Evolutionary conservation across 208 protist genomes (phyloP).

Genomic region (Sergeia podlipaevii): DNA sequence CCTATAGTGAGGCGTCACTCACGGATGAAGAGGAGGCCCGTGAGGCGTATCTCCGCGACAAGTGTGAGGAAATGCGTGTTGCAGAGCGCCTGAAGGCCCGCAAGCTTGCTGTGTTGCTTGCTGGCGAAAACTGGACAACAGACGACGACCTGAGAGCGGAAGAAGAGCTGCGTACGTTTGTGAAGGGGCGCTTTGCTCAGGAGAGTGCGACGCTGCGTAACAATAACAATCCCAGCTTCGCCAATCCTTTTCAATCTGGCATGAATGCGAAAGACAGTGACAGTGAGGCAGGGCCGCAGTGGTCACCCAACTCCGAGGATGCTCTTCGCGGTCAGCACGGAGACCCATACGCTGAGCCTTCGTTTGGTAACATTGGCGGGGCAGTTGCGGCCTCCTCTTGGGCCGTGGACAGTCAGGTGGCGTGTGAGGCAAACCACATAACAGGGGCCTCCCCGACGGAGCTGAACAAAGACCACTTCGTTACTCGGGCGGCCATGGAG

Average conservation of each 20-base stretch:
- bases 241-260: slow-evolving; percentile 33
- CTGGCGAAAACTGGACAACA: slow-evolving; percentile 26
- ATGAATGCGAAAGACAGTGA: neutral
- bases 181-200: slow-evolving; percentile 15
- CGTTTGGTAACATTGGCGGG: slow-evolving; percentile 7
- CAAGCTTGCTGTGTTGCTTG: slow-evolving; percentile 4
- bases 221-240: slow-evolving; percentile 26
- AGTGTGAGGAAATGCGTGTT: slow-evolving; percentile 42
- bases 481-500: no score
- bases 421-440: neutral
- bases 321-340: neutral
- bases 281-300: neutral
- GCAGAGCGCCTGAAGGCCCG: slow-evolving; percentile 36
- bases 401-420: slow-evolving; percentile 8
- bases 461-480: no score
- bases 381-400: slow-evolving; percentile 19
- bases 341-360: neutral
- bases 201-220: slow-evolving; percentile 20
- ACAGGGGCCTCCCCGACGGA: no score
- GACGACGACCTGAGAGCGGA: slow-evolving; percentile 37
- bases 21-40: slow-evolving; percentile 7
- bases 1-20: neutral
- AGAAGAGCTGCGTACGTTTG: slow-evolving; percentile 42
- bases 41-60: slow-evolving; percentile 25
- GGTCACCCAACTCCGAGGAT: neutral